These are phyloP conservation scores for Capsicum baccatum DNA, from an alignment of 257 asterid species.

Conservation along the genomic window DNA sequence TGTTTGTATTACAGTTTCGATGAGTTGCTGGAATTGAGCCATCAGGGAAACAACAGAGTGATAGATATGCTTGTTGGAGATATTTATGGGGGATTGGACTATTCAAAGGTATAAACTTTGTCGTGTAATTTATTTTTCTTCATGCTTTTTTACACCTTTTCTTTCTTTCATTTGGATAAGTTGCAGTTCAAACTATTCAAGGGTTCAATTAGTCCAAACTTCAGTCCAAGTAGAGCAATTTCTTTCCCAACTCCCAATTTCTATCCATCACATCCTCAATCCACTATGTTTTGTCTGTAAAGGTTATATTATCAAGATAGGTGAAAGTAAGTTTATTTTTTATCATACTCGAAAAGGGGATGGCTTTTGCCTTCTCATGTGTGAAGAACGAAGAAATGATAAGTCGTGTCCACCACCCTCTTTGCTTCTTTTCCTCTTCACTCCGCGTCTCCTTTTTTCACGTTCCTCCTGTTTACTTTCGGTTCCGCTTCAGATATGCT, in stretches of 20 bases:
- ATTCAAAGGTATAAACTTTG: slow-evolving; percentile 62
- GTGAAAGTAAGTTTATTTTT: background rate
- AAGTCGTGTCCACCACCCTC: background rate
- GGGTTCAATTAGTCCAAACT: background rate
- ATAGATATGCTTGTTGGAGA: slow-evolving; percentile 99
- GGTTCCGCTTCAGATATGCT: background rate
- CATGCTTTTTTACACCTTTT: slow-evolving; percentile 14
- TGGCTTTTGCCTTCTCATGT: background rate
- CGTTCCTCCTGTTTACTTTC: background rate
- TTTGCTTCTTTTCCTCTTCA: background rate
- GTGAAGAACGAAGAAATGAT: slow-evolving; percentile 5
- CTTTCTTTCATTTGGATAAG: background rate
- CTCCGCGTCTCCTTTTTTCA: background rate
- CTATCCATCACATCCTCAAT: slow-evolving; percentile 9
- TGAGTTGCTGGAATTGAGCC: slow-evolving; percentile 88
- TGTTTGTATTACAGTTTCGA: slow-evolving; percentile 66
- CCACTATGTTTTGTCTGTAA: background rate
- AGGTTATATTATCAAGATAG: slow-evolving; percentile 14
- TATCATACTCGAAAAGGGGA: background rate
- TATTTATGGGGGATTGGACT: slow-evolving; percentile 84
- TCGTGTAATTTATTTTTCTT: background rate
- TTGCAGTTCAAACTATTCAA: slow-evolving; percentile 16
- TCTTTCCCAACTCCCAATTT: slow-evolving; percentile 16
- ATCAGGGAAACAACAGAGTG: slow-evolving; percentile 75
- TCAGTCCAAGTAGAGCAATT: slow-evolving; percentile 10